Evolutionary conservation across 305 asterid genomes (phyloP), one percentile per base, ranked within the genome.

Genomic region (Fraxinus sp.): DNA sequence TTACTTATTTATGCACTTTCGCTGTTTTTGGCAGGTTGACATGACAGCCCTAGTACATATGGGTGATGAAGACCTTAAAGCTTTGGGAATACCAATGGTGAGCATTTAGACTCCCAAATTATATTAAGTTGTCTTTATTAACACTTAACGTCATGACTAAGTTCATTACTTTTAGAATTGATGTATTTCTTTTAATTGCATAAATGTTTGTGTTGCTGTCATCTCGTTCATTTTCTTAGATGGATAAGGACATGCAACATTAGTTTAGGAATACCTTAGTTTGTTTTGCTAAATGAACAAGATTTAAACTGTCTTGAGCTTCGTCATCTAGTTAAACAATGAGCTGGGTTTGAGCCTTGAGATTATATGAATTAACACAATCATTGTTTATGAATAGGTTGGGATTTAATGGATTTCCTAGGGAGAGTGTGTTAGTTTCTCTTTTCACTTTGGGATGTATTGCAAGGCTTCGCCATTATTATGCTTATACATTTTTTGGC

Each of bases 31-130:
- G 80, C 91, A 96, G 99, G 97, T 96, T 80, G 99, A 96, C 91
- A 94, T 96, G 99, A 82, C 94, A 55, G 93, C 98, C 83, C 97
- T 96, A 16, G 79, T 92, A 78, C 98, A 96, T 89, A 96, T 96
- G 98, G 88, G 91, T 24, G 98, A 93, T 85, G 98, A 96, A 68
- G 98, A 94, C 89, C 97, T 96, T 70, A 96, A 94, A 90, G 98
- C 97, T 79, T 81, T 96, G 91, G 98, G 98, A 86, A 92, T 96
- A 81, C 99, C 99, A 73, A 96, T 96, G 99, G 99, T 96, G 86
- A 87, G 86, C 80, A 75, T 79, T 78, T 73, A 11, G 68, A 52
- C 71, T 78, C 80, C 59, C 7, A 35, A 59, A 3, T n/a, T 35
- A 62, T 78, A 33, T 80, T 14, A 64, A 76, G 35, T 71, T 79